phyloP scores from a whole-genome alignment of 176 grass and related monocot species.

The Melocanna baccifera region DNA sequence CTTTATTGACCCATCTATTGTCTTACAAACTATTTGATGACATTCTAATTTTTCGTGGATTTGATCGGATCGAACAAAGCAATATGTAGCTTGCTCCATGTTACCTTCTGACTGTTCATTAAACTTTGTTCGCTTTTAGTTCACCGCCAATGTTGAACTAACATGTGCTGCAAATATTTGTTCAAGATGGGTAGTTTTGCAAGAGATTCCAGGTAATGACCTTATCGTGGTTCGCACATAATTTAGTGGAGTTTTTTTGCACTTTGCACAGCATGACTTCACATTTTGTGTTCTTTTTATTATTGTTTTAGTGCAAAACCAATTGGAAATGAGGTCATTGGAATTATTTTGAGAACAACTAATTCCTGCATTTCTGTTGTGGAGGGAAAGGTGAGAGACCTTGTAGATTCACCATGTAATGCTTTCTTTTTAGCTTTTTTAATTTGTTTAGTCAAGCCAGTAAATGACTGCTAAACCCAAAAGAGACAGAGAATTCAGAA shows the following conservation, averaged over 20 bases:
- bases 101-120: background rate
- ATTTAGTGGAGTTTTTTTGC: background rate
- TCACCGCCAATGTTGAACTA: background rate
- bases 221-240: background rate
- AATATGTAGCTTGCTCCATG: background rate
- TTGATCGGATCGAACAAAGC: no score
- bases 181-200: constrained; percentile 25
- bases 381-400: constrained; percentile 34
- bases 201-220: constrained; percentile 20
- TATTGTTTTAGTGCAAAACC: constrained; percentile 16
- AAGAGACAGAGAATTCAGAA: constrained; percentile 39
- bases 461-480: constrained; percentile 16
- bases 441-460: background rate
- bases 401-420: background rate
- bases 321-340: constrained; percentile 33
- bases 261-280: background rate
- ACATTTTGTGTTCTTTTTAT: background rate
- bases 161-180: background rate
- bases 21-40: no score
- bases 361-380: constrained; percentile 37
- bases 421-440: background rate
- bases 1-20: no score
- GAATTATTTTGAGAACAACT: constrained; percentile 38
- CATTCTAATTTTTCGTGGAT: no score
- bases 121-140: background rate